Conservation (phyloP, 345 rosid genomes). For the Tarenaya hassleriana region DNA sequence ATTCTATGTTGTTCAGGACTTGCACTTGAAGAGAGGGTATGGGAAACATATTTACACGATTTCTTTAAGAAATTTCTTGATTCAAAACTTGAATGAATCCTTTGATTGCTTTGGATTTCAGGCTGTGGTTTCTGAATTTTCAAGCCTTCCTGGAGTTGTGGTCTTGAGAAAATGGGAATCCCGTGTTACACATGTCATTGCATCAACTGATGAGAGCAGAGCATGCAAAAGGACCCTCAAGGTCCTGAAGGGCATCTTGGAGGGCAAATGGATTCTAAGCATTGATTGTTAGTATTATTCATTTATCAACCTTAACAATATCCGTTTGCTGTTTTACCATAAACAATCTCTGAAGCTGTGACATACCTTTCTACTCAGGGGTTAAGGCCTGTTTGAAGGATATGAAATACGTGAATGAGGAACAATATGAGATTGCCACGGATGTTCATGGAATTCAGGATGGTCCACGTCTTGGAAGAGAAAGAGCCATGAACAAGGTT, state of each 20-base stretch:
- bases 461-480: constrained; percentile 76
- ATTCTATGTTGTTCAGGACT: constrained; percentile 83
- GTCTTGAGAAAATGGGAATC: constrained; percentile 62
- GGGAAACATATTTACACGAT: not conserved
- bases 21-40: constrained; percentile 59
- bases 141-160: constrained; percentile 41
- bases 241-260: constrained; percentile 71
- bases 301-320: not conserved
- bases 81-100: not conserved
- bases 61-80: not conserved
- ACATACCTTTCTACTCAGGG: constrained; percentile 40
- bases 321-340: not conserved
- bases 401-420: constrained; percentile 49
- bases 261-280: constrained; percentile 87
- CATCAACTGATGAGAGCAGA: constrained; percentile 70
- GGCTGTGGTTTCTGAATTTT: constrained; percentile 58
- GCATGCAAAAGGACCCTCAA: constrained; percentile 88
- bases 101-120: constrained; percentile 34
- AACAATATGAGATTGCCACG: constrained; percentile 51
- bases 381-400: constrained; percentile 55
- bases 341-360: not conserved
- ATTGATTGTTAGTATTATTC: constrained; percentile 55
- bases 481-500: constrained; percentile 61
- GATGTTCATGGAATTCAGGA: constrained; percentile 70
- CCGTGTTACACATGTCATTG: constrained; percentile 70